Evolutionary conservation across 2,329 filamentous ascomycete species (phyloP).

Genomic region (Fusarium temperatum): DNA sequence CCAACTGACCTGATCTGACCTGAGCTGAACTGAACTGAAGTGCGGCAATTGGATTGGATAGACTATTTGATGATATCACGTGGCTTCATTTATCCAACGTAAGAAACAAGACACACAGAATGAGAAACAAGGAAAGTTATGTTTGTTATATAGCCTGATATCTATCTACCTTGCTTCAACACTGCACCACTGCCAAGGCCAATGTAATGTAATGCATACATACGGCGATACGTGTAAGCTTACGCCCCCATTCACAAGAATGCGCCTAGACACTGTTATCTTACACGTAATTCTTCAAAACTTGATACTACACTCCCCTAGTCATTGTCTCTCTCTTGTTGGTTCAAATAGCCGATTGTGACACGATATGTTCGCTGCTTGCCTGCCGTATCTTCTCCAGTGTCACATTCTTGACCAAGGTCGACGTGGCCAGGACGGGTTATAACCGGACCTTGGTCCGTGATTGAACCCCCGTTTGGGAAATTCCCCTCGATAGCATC

Average conservation of each 20-base stretch:
- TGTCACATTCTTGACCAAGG: not conserved
- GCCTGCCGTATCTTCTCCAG: not conserved
- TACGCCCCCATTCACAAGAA: not conserved
- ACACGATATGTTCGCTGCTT: not conserved
- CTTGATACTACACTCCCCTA: not conserved
- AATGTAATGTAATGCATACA: not conserved
- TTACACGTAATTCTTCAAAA: not conserved
- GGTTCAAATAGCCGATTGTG: not conserved
- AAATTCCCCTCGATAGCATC: not conserved
- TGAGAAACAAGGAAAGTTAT: not conserved
- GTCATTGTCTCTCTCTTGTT: not conserved
- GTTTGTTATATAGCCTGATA: not conserved
- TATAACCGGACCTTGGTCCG: not conserved
- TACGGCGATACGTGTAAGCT: not conserved
- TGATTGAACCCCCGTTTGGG: not conserved
- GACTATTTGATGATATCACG: constrained; percentile 12
- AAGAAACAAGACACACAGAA: not conserved
- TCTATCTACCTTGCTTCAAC: not conserved
- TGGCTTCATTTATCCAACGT: not conserved
- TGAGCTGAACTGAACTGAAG: not conserved
- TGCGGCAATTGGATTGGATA: not conserved
- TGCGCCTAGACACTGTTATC: not conserved
- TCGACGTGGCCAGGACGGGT: not conserved
- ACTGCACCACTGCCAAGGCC: not conserved
- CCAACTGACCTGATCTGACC: too few relatives aligned